Conservation (phyloP, 768 basidiomycete species). For the Myochromella boudieri region DNA sequence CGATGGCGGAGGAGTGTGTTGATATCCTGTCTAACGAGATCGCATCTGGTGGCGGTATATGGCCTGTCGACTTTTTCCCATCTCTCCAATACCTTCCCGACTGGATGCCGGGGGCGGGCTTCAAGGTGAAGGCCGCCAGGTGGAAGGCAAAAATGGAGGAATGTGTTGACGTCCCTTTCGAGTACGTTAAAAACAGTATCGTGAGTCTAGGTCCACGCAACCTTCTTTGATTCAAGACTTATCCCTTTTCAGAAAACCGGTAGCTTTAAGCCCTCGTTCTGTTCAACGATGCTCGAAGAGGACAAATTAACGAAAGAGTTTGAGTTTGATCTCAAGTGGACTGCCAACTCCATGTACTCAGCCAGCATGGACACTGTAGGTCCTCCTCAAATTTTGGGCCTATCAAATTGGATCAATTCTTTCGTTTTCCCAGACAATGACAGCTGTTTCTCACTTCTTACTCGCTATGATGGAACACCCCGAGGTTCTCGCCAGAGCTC, state of each 20-base stretch:
- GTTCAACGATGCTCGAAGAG: slow-evolving; percentile 57
- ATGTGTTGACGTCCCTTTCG: slow-evolving; percentile 64
- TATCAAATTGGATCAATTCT: background rate
- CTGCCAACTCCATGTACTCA: slow-evolving; percentile 81
- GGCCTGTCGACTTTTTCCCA: slow-evolving; percentile 51
- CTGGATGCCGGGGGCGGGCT: slow-evolving; percentile 70
- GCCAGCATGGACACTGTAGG: slow-evolving; percentile 66
- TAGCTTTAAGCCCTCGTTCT: slow-evolving; percentile 38
- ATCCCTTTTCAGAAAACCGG: slow-evolving; percentile 39
- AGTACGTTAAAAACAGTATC: slow-evolving; percentile 55
- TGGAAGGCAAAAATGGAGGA: slow-evolving; percentile 69
- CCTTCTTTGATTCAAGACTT: background rate
- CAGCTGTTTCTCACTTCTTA: slow-evolving; percentile 57
- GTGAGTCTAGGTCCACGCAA: slow-evolving; percentile 32
- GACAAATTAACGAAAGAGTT: slow-evolving; percentile 37
- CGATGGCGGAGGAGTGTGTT: slow-evolving; percentile 42
- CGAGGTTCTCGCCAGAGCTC: slow-evolving; percentile 53
- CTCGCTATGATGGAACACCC: slow-evolving; percentile 68
- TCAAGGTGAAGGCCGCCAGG: slow-evolving; percentile 54
- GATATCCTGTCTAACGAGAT: slow-evolving; percentile 40
- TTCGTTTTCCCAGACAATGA: slow-evolving; percentile 44
- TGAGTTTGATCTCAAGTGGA: slow-evolving; percentile 75
- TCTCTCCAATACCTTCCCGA: slow-evolving; percentile 55
- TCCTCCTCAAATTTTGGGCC: slow-evolving; percentile 1
- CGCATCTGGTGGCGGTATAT: slow-evolving; percentile 42